Percentiles rank a stretch among this genome's conserved stretches.
Evolutionary conservation across 306 rosid genomes (phyloP).

Genomic region (Ammopiptanthus mongolicus): DNA sequence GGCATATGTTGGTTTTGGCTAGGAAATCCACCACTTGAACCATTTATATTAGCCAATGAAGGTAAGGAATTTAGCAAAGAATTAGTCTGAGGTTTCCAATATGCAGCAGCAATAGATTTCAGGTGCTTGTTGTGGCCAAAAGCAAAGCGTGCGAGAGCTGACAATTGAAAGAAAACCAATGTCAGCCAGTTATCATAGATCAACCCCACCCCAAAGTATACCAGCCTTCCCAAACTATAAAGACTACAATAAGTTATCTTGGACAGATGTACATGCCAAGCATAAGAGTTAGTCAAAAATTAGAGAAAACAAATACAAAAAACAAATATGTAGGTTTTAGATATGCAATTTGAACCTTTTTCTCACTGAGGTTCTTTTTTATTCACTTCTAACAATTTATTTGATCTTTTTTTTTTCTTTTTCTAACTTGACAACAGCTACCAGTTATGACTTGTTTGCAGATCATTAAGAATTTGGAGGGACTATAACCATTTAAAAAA

Average conservation of each 20-base stretch:
- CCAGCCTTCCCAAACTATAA: background rate
- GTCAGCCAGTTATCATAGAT: slow-evolving; percentile 5
- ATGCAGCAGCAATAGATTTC: slow-evolving; percentile 87
- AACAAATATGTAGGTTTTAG: background rate
- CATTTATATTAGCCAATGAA: slow-evolving; percentile 64
- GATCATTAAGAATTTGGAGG: background rate
- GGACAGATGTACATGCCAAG: background rate
- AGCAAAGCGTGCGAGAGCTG: slow-evolving; percentile 92
- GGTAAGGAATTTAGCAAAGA: slow-evolving; percentile 73
- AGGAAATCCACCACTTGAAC: slow-evolving; percentile 47
- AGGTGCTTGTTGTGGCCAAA: slow-evolving; percentile 95
- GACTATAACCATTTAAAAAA: background rate
- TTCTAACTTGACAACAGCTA: background rate
- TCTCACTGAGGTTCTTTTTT: background rate
- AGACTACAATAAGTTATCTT: background rate
- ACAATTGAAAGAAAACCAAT: background rate
- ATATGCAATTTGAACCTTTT: background rate
- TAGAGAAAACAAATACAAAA: background rate
- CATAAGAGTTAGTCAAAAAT: background rate
- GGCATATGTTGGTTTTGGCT: slow-evolving; percentile 48
- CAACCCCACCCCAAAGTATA: background rate
- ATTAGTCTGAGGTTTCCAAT: slow-evolving; percentile 87
- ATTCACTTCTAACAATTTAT: background rate
- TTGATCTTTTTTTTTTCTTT: background rate
- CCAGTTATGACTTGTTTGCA: background rate